Conservation (phyloP, 208 protist species). For the Trypanosoma boissoni region DNA sequence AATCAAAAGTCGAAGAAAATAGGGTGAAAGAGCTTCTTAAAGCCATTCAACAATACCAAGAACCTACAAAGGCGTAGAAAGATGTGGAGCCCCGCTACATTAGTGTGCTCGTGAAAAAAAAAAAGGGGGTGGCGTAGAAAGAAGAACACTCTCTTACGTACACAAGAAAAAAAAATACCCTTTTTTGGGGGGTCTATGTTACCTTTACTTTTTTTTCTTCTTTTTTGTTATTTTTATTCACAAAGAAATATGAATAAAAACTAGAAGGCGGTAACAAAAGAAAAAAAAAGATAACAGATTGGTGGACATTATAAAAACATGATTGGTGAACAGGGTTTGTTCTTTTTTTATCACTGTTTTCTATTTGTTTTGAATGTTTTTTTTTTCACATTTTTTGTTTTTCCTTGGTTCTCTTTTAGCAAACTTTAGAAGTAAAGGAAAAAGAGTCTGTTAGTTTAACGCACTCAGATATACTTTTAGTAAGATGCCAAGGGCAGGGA, state of each 20-base stretch:
- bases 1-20: background rate
- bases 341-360: background rate
- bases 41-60: conserved; percentile 18
- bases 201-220: background rate
- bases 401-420: no score
- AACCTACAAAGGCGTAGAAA: conserved; percentile 6
- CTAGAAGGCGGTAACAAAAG: no score
- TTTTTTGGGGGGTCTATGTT: background rate
- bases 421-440: background rate
- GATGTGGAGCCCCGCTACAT: background rate
- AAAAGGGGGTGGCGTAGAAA: no score
- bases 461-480: background rate
- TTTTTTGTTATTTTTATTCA: background rate
- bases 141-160: no score
- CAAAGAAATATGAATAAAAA: no score
- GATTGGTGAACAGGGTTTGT: no score
- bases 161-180: background rate
- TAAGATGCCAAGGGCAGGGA: conserved; percentile 18
- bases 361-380: background rate
- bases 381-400: no score
- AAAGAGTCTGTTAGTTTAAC: no score
- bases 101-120: no score
- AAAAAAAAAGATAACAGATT: no score
- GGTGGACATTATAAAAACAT: no score
- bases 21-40: conserved; percentile 27